phyloP scores from a whole-genome alignment of 2,329 filamentous ascomycete species.

The Alternaria novae-zelandiae region DNA sequence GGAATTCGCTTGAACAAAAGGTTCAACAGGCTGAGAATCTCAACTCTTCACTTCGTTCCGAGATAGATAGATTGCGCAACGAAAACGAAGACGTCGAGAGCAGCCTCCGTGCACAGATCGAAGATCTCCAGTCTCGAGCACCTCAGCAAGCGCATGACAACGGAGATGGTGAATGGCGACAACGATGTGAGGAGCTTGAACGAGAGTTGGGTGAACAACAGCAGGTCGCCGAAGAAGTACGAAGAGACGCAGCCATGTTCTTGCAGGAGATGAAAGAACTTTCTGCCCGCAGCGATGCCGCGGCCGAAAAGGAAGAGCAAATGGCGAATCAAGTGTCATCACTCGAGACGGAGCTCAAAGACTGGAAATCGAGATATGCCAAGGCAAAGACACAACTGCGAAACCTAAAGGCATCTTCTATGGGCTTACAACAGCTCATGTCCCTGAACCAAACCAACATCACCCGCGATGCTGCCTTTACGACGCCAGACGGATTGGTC shows the following conservation, averaged over 20 bases:
- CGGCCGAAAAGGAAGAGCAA: constrained; percentile 81
- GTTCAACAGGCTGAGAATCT: constrained; percentile 75
- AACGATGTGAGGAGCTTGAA: constrained; percentile 54
- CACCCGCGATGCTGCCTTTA: constrained; percentile 70
- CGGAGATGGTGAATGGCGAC: constrained; percentile 42
- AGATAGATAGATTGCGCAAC: constrained; percentile 75
- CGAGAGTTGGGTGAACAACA: constrained; percentile 77
- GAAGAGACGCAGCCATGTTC: constrained; percentile 81
- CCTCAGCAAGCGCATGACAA: constrained; percentile 26
- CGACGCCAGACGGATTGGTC: constrained; percentile 75
- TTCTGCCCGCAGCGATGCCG: constrained; percentile 78
- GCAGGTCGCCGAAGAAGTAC: constrained; percentile 83
- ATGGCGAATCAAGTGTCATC: constrained; percentile 76
- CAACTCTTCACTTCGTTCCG: constrained; percentile 79
- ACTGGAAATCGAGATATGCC: constrained; percentile 91
- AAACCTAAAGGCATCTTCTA: constrained; percentile 78
- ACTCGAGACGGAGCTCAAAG: constrained; percentile 81
- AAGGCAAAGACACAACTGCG: constrained; percentile 86
- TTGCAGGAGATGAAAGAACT: constrained; percentile 87
- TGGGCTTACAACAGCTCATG: constrained; percentile 70
- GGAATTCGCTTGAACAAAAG: constrained; percentile 72
- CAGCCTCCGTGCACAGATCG: constrained; percentile 69
- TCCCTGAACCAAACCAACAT: constrained; percentile 68
- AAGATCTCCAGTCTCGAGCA: constrained; percentile 51
- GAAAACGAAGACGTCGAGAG: constrained; percentile 70